Evolutionary conservation across 306 rosid genomes (phyloP).

Genomic region (Erythrophleum fordii): DNA sequence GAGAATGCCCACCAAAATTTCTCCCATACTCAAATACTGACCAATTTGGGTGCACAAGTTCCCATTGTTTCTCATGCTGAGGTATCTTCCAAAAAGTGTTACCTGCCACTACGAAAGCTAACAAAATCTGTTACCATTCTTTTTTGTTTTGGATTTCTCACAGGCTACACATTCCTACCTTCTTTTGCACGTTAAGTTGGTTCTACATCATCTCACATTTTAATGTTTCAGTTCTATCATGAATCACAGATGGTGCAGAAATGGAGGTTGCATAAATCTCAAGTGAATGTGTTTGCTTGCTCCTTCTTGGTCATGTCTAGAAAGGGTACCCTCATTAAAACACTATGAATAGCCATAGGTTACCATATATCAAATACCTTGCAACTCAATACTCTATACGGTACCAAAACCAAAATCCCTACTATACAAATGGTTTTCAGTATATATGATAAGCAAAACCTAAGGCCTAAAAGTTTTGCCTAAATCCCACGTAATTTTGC

Average conservation of each 20-base stretch:
- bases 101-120: constrained; percentile 17
- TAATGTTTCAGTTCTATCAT: background rate
- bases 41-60: background rate
- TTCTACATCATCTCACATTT: background rate
- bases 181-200: constrained; percentile 45
- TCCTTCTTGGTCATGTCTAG: constrained; percentile 7
- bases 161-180: background rate
- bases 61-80: constrained; percentile 23
- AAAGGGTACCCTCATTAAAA: background rate
- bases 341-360: background rate
- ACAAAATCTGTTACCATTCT: constrained; percentile 1
- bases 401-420: background rate
- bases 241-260: background rate
- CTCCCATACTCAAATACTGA: background rate
- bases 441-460: background rate
- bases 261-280: constrained; percentile 29
- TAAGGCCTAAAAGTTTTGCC: background rate
- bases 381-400: background rate
- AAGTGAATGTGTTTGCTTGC: constrained; percentile 28
- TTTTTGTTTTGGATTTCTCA: constrained; percentile 29
- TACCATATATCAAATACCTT: background rate
- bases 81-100: constrained; percentile 7
- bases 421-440: background rate
- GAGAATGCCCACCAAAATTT: background rate
- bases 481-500: background rate